Evolutionary conservation across 371 early-diverging fungal species (phyloP).

Genomic region (Haplosporangium sp.): DNA sequence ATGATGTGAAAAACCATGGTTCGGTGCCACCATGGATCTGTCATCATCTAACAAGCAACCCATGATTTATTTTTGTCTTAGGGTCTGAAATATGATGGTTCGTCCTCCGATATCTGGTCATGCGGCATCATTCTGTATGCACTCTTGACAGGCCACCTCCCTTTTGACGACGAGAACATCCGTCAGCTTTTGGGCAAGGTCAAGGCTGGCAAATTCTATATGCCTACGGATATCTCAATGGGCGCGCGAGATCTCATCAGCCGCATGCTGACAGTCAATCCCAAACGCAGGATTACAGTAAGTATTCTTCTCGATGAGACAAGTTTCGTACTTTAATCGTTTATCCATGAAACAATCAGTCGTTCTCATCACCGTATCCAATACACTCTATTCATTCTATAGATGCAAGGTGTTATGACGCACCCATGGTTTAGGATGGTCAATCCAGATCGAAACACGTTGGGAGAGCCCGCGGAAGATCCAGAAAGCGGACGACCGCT

Average conservation of each 20-base stretch:
- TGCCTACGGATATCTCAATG: constrained; percentile 72
- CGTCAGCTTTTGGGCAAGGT: constrained; percentile 78
- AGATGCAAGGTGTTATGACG: constrained; percentile 63
- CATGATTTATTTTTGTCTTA: background rate
- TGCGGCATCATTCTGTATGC: constrained; percentile 94
- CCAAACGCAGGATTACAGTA: constrained; percentile 64
- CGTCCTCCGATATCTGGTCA: constrained; percentile 92
- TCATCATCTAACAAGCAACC: background rate
- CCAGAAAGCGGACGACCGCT: constrained; percentile 37
- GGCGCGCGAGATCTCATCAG: constrained; percentile 71
- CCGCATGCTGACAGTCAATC: constrained; percentile 69
- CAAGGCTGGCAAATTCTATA: constrained; percentile 50
- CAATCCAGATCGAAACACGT: constrained; percentile 39
- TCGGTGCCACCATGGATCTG: background rate
- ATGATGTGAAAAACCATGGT: background rate
- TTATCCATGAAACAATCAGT: too few species aligned
- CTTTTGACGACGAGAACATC: constrained; percentile 95
- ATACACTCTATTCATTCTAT: constrained; percentile 30
- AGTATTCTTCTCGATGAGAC: background rate
- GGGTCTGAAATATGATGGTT: constrained; percentile 85
- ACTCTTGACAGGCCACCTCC: constrained; percentile 87
- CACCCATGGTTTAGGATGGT: constrained; percentile 72
- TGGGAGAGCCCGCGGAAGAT: constrained; percentile 46
- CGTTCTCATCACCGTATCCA: background rate
- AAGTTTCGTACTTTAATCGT: too few species aligned